Percentiles rank a stretch among this genome's conserved stretches.
Conservation (phyloP, 768 basidiomycete species). For the Megacollybia marginata region DNA sequence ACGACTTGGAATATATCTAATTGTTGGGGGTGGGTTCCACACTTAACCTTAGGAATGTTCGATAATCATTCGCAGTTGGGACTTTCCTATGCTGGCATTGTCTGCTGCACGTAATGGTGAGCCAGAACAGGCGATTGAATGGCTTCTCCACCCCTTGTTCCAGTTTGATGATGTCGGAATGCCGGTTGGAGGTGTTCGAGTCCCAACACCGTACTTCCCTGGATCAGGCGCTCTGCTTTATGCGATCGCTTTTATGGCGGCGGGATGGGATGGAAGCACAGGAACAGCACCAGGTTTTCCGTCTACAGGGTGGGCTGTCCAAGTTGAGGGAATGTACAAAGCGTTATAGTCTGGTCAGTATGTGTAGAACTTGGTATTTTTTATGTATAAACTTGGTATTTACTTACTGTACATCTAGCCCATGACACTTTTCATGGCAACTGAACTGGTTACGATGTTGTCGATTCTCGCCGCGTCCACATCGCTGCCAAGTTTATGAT, state of each 20-base stretch:
- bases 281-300: constrained; percentile 34
- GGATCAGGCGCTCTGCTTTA: constrained; percentile 45
- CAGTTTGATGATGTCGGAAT: constrained; percentile 55
- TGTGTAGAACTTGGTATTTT: neutral
- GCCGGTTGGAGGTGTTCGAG: constrained; percentile 45
- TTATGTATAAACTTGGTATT: too few species aligned
- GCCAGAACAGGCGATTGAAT: constrained; percentile 41
- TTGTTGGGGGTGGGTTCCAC: constrained; percentile 39
- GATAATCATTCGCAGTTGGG: constrained; percentile 33
- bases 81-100: constrained; percentile 59
- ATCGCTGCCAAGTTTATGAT: constrained; percentile 48
- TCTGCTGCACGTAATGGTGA: constrained; percentile 49
- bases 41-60: neutral
- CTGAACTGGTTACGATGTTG: constrained; percentile 46
- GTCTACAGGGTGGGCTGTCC: constrained; percentile 28
- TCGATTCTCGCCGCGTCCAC: constrained; percentile 29
- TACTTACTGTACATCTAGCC: neutral
- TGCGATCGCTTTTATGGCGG: constrained; percentile 51
- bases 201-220: constrained; percentile 43
- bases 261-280: constrained; percentile 46
- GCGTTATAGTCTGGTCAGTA: constrained; percentile 18
- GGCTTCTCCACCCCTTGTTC: constrained; percentile 47
- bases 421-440: constrained; percentile 54
- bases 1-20: constrained; percentile 46
- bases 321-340: constrained; percentile 25